Evolutionary conservation across 148 eudicot species (phyloP).

Genomic region (Nepenthes mirabilis): DNA sequence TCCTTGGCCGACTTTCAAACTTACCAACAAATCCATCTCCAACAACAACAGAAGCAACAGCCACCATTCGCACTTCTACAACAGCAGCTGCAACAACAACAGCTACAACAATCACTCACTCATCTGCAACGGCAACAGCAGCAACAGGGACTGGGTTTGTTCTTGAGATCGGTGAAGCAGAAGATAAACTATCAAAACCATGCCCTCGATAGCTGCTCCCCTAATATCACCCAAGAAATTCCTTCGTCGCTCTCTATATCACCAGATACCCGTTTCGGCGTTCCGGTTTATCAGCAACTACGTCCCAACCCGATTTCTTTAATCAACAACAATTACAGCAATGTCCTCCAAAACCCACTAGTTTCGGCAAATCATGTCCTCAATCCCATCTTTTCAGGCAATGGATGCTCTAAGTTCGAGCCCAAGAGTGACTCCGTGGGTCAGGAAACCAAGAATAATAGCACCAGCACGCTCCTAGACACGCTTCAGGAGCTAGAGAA

Average conservation of each 20-base stretch:
- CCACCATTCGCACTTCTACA: neutral
- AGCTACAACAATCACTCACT: neutral
- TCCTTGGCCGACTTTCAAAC: constrained; percentile 54
- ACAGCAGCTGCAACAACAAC: neutral
- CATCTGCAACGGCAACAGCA: constrained; percentile 13
- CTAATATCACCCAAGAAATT: constrained; percentile 7
- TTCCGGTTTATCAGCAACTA: constrained; percentile 30
- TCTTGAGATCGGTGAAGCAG: constrained; percentile 45
- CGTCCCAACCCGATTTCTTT: neutral
- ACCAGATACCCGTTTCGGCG: constrained; percentile 26
- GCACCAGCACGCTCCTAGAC: constrained; percentile 16
- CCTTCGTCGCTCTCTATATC: constrained; percentile 19
- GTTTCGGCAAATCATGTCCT: neutral
- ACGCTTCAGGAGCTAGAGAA: constrained; percentile 70
- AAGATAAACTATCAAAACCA: constrained; percentile 15
- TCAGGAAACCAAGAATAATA: constrained; percentile 8
- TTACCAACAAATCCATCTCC: constrained; percentile 6
- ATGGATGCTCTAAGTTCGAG: constrained; percentile 6
- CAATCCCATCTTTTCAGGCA: neutral
- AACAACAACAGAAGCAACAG: constrained; percentile 5
- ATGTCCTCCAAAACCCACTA: neutral
- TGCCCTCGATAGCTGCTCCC: constrained; percentile 17
- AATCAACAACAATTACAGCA: neutral
- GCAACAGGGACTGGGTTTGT: constrained; percentile 19
- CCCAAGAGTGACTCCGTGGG: neutral